Evolutionary conservation across 768 basidiomycete genomes (phyloP).

Genomic region (Hypholoma sublateritium): DNA sequence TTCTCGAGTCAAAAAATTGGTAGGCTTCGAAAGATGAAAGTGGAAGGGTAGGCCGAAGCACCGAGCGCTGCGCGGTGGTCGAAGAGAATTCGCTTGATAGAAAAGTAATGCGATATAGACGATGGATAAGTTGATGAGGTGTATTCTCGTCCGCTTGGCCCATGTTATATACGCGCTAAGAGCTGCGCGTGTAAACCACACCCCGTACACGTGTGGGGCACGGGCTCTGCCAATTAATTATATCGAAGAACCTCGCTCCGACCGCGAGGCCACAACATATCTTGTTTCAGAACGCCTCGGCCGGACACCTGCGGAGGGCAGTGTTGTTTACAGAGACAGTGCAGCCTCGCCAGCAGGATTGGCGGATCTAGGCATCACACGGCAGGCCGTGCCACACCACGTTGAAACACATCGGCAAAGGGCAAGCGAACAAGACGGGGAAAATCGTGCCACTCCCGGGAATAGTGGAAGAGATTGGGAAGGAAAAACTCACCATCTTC

Average conservation of each 20-base stretch:
- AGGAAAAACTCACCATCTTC: constrained; percentile 11
- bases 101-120: background rate
- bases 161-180: constrained; percentile 10
- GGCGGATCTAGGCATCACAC: background rate
- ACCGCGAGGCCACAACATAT: constrained; percentile 1
- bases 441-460: constrained; percentile 1
- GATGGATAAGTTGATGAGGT: background rate
- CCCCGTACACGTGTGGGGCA: constrained; percentile 15
- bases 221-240: background rate
- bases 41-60: constrained; percentile 5
- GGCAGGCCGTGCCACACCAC: background rate
- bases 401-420: constrained; percentile 2
- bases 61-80: constrained; percentile 11
- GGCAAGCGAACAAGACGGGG: background rate
- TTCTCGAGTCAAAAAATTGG: constrained; percentile 8
- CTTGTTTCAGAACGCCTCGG: background rate
- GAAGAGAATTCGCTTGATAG: constrained; percentile 3
- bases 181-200: constrained; percentile 8
- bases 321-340: background rate
- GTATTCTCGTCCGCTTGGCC: background rate
- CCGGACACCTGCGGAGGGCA: background rate
- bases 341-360: background rate
- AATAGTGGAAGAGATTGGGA: constrained; percentile 4
- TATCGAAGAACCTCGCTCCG: constrained; percentile 4
- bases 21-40: background rate